A percentile compares a stretch with the other conserved stretches of the same genome.
Conservation (phyloP, 768 basidiomycete species). For the Obba rivulosa region DNA sequence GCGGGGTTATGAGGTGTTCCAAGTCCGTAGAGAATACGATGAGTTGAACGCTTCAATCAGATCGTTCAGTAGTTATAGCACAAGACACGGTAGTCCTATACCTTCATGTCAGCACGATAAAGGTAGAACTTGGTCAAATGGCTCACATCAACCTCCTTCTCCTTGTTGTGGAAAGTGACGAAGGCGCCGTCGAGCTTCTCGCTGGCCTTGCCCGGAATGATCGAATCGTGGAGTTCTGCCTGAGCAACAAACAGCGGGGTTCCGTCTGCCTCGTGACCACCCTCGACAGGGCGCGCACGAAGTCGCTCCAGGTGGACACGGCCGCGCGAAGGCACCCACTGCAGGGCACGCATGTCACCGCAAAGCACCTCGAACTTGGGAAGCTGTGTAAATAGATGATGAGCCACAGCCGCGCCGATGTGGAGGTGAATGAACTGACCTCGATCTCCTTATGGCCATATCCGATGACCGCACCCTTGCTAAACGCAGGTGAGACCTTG, state of each 20-base stretch:
- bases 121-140: background rate
- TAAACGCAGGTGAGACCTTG: constrained; percentile 52
- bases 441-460: constrained; percentile 54
- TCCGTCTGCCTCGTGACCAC: constrained; percentile 61
- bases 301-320: constrained; percentile 39
- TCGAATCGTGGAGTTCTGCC: constrained; percentile 45
- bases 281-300: constrained; percentile 54
- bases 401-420: background rate
- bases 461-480: constrained; percentile 62
- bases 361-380: constrained; percentile 67
- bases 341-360: constrained; percentile 49
- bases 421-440: constrained; percentile 29
- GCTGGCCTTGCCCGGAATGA: constrained; percentile 63
- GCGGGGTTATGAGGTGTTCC: background rate
- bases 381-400: constrained; percentile 32
- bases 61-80: constrained; percentile 22
- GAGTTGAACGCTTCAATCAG: constrained; percentile 6
- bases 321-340: constrained; percentile 51
- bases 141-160: constrained; percentile 47
- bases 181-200: constrained; percentile 50
- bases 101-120: background rate
- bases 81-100: constrained; percentile 37
- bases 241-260: constrained; percentile 54
- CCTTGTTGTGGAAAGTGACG: constrained; percentile 47
- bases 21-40: background rate